These are phyloP conservation scores for Hanseniaspora uvarum DNA, from an alignment of 1,139 yeast species.

Conservation along the genomic window DNA sequence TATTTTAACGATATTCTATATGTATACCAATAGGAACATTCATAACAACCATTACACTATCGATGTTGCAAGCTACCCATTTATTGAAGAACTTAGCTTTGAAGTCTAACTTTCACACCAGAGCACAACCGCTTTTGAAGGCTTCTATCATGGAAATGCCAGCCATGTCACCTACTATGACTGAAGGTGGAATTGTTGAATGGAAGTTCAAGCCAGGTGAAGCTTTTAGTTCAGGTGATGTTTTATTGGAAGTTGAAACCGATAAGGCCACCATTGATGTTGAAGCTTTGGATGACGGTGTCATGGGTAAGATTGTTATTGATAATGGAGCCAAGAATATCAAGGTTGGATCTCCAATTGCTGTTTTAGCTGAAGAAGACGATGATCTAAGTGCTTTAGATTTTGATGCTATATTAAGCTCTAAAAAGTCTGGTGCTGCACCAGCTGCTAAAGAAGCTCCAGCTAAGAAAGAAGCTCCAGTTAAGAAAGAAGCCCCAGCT, in stretches of 20 bases:
- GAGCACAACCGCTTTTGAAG: conserved; percentile 18
- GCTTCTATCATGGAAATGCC: conserved; percentile 80
- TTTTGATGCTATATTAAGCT: conserved; percentile 40
- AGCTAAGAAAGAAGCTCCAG: conserved; percentile 14
- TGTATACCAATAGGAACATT: not conserved
- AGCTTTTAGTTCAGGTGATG: conserved; percentile 70
- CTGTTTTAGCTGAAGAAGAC: conserved; percentile 73
- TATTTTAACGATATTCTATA: not conserved
- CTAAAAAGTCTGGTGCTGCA: conserved; percentile 25
- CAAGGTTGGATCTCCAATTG: conserved; percentile 83
- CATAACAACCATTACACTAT: not conserved
- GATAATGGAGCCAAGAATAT: conserved; percentile 67
- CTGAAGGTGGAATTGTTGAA: conserved; percentile 87
- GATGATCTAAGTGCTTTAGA: conserved; percentile 64
- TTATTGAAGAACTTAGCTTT: not conserved
- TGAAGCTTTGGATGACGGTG: conserved; percentile 88
- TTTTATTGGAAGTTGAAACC: conserved; percentile 77
- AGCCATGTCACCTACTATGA: conserved; percentile 99
- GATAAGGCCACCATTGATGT: conserved; percentile 91
- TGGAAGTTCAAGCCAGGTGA: conserved; percentile 89
- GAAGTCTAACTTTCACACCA: conserved; percentile 8
- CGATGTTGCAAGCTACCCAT: conserved; percentile 6
- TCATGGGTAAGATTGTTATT: conserved; percentile 64
- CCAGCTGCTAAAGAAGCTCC: conserved; percentile 22
- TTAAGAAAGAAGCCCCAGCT: not conserved